Evolutionary conservation across 768 basidiomycete genomes (phyloP).

Genomic region (Termitomyces sp.): DNA sequence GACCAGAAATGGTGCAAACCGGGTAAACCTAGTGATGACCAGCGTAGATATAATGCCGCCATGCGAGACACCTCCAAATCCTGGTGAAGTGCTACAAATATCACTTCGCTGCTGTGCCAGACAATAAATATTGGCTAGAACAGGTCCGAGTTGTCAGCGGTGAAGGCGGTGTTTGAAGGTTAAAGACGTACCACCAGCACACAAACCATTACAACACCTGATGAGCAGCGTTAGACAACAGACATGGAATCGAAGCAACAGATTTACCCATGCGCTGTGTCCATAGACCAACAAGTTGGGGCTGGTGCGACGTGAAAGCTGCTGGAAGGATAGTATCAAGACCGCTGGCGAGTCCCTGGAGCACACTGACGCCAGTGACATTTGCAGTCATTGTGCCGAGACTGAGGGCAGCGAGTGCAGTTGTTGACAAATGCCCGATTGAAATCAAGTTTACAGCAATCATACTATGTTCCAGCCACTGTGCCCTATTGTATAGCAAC

Average conservation of each 20-base stretch:
- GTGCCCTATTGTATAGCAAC: not conserved
- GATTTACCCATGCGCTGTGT: slow-evolving; percentile 35
- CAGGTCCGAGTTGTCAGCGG: not conserved
- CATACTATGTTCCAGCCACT: not conserved
- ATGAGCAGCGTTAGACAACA: not conserved
- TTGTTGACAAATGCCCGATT: not conserved
- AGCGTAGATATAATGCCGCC: not conserved
- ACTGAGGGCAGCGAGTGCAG: not conserved
- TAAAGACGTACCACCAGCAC: slow-evolving; percentile 13
- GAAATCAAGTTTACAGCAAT: not conserved
- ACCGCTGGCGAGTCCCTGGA: not conserved
- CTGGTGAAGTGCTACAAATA: slow-evolving; percentile 1
- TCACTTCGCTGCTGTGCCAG: not conserved
- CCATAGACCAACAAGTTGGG: slow-evolving; percentile 46
- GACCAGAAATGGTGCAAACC: not conserved
- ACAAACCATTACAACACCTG: not conserved
- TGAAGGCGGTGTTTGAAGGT: not conserved
- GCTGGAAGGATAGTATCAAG: not conserved
- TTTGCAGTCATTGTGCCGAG: not conserved
- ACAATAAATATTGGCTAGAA: not conserved
- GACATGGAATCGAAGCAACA: not conserved
- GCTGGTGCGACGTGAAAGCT: not conserved
- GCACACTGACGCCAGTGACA: not conserved
- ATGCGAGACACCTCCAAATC: not conserved
- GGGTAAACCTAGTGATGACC: not conserved